Conservation (phyloP, 805 yeast genomes). For the Candida coquimbonensis region DNA sequence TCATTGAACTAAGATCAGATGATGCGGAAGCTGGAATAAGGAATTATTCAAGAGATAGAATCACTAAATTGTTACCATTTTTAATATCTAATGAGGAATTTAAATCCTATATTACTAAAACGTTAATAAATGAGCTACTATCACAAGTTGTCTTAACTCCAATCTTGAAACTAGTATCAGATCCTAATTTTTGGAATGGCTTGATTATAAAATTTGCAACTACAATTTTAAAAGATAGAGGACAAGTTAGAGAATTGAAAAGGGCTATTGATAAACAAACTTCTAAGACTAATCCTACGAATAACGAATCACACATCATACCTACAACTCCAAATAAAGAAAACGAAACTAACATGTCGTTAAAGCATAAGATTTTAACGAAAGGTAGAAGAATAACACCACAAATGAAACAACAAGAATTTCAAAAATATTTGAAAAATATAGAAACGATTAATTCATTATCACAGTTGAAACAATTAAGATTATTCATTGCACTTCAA, state of each 20-base stretch:
- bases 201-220: constrained; percentile 53
- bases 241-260: constrained; percentile 66
- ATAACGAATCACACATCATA: background rate
- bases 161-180: constrained; percentile 43
- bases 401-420: constrained; percentile 32
- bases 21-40: constrained; percentile 38
- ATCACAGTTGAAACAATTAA: constrained; percentile 40
- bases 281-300: background rate
- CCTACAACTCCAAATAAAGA: background rate
- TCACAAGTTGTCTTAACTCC: constrained; percentile 53
- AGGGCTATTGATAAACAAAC: constrained; percentile 60
- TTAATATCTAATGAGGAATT: constrained; percentile 40
- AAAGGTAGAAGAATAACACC: constrained; percentile 27
- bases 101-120: constrained; percentile 38
- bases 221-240: constrained; percentile 60
- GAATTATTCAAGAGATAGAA: constrained; percentile 38
- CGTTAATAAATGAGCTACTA: constrained; percentile 57
- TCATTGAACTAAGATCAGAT: constrained; percentile 34
- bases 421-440: constrained; percentile 33
- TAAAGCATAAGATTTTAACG: constrained; percentile 10
- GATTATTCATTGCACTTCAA: constrained; percentile 41
- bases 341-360: background rate
- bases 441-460: constrained; percentile 28
- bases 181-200: constrained; percentile 74
- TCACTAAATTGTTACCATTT: constrained; percentile 39